A percentile compares a stretch with the other conserved stretches of the same genome.
Evolutionary conservation across 495 filamentous ascomycete species (phyloP).

Genomic region (Hyaloscypha bicolor): DNA sequence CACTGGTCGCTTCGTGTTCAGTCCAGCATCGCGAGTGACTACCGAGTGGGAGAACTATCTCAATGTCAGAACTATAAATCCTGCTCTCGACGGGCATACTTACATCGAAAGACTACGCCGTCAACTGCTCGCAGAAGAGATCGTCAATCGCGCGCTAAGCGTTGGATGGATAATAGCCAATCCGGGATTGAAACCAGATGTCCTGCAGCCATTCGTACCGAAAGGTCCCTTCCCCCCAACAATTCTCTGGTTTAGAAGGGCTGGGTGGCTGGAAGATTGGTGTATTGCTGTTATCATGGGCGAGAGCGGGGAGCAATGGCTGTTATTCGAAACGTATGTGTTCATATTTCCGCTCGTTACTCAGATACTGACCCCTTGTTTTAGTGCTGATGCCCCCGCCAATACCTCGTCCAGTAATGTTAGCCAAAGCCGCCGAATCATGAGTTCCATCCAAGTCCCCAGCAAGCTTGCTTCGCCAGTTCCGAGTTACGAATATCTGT

Average conservation of each 20-base stretch:
- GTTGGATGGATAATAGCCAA: slow-evolving; percentile 62
- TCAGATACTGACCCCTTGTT: slow-evolving; percentile 7
- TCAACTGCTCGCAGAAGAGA: slow-evolving; percentile 59
- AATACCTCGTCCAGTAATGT: slow-evolving; percentile 1
- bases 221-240: slow-evolving; percentile 51
- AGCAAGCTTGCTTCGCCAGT: slow-evolving; percentile 23
- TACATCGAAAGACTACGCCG: slow-evolving; percentile 61
- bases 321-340: slow-evolving; percentile 54
- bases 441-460: slow-evolving; percentile 21
- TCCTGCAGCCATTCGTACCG: slow-evolving; percentile 62
- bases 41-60: slow-evolving; percentile 50
- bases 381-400: slow-evolving; percentile 15
- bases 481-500: slow-evolving; percentile 30
- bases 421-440: slow-evolving; percentile 8
- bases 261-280: slow-evolving; percentile 67
- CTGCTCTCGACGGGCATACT: slow-evolving; percentile 53
- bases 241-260: slow-evolving; percentile 64
- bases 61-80: slow-evolving; percentile 39
- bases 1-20: slow-evolving; percentile 57
- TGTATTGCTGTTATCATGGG: slow-evolving; percentile 67
- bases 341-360: background rate
- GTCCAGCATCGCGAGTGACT: slow-evolving; percentile 44
- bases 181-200: slow-evolving; percentile 56
- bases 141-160: slow-evolving; percentile 59
- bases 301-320: slow-evolving; percentile 76